Base-by-base conservation (phyloP, 306 rosid genomes). In the Cucurbita argyrosperma region DNA sequence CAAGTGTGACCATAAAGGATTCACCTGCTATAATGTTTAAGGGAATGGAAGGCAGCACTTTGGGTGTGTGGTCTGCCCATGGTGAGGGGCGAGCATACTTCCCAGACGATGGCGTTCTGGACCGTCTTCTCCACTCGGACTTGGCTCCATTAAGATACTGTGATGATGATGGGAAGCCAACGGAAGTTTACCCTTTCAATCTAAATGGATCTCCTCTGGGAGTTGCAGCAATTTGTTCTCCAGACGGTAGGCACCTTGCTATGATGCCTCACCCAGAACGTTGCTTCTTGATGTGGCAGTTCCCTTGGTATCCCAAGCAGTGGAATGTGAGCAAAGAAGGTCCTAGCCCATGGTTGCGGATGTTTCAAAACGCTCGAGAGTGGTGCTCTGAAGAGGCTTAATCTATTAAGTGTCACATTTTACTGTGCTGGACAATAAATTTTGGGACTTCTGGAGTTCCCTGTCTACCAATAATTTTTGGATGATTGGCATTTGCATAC, bases 191-290 rank as follows among this genome's bases (percentile, higher is more conserved):
- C 79, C 98, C 98, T 49, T 92, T 92, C 87, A 92, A 90, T 81
- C 65, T 83, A 58, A 92, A 90, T 73, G 98, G 98, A 53, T 92
- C 98, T 76, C 96, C 98, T 8, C 78, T 90, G 15, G 98, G 96
- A 47, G 77, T 90, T 54, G 96, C 96, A 0, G 96, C 96, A 51
- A 87, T 92, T 81, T 92, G 98, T 81, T 92, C 98, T 19, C 96
- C 96, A 8, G 88, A 92, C 72, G 98, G 98, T 50, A 80, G 98
- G 80, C 97, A 92, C 83, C 92, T 92, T 57, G 97, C 96, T 51
- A 88, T 92, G 92, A 92, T 92, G 97, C 97, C 97, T 85, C 97
- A 92, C 80, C 97, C 96, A 1, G 97, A 92, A 77, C 94, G 97
- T 47, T 89, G 97, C 88, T 92, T 92, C 84, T 75, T 92, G 66